phyloP scores from a whole-genome alignment of 164 flowering plant genomes.

The Tinospora cordifolia region DNA sequence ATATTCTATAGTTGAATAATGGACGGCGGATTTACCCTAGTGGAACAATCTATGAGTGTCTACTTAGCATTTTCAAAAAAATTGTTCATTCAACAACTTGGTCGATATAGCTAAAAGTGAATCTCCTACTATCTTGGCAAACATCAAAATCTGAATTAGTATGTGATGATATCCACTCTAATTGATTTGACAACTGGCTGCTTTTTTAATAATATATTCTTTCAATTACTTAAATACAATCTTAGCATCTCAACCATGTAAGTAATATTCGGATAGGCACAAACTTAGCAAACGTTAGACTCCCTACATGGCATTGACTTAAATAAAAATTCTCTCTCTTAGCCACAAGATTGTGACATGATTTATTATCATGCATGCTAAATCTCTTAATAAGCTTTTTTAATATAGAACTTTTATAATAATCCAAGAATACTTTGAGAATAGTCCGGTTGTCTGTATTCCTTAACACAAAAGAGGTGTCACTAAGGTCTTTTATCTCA shows the following conservation, averaged over 20 bases:
- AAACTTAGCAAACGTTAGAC: neutral
- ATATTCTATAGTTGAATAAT: too few relatives aligned
- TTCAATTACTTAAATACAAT: too few relatives aligned
- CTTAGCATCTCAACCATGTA: neutral
- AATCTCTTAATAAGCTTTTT: neutral
- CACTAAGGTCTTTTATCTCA: slow-evolving; percentile 1
- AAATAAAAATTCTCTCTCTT: neutral
- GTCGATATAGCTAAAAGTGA: neutral
- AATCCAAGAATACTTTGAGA: neutral
- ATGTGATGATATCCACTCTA: neutral
- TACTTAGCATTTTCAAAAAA: neutral
- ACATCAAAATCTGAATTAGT: neutral
- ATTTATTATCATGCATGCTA: neutral
- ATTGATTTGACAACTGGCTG: neutral
- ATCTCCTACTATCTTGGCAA: neutral
- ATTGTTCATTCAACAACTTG: neutral
- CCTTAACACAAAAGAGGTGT: too few relatives aligned
- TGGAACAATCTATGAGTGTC: neutral
- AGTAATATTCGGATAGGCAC: neutral
- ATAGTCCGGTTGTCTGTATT: neutral
- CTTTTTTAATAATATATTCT: neutral
- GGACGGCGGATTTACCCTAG: too few relatives aligned
- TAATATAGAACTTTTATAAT: neutral
- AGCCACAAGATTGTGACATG: neutral
- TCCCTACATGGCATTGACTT: neutral